A percentile compares a stretch with the other conserved stretches of the same genome.
Evolutionary conservation across 345 rosid species (phyloP).

Genomic region (Acer negundo): DNA sequence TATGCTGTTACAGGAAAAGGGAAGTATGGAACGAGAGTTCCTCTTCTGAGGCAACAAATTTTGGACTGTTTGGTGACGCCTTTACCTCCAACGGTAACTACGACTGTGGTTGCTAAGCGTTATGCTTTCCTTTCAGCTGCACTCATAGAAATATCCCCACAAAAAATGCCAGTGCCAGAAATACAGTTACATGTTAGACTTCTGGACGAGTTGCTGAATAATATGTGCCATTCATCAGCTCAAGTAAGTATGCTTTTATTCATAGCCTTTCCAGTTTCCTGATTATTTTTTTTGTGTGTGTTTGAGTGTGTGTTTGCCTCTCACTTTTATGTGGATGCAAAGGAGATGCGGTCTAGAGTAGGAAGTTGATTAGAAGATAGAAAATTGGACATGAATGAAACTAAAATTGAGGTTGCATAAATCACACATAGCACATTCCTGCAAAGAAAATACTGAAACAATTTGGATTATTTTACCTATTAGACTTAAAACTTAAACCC

Average conservation of each 20-base stretch:
- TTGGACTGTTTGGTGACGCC: conserved; percentile 81
- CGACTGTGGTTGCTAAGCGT: conserved; percentile 89
- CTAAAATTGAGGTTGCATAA: not conserved
- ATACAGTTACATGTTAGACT: conserved; percentile 65
- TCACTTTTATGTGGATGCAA: not conserved
- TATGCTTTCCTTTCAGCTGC: conserved; percentile 95
- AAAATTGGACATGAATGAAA: not conserved
- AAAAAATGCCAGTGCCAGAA: conserved; percentile 78
- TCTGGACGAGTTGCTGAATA: conserved; percentile 72
- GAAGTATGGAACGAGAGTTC: conserved; percentile 77
- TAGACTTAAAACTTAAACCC: not conserved
- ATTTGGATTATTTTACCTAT: not conserved
- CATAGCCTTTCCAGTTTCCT: not conserved
- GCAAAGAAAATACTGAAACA: not conserved
- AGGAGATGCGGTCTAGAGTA: not conserved
- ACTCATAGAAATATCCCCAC: conserved; percentile 84
- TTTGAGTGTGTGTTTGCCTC: not conserved
- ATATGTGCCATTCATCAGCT: conserved; percentile 96
- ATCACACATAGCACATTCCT: not conserved
- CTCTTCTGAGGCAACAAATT: conserved; percentile 76
- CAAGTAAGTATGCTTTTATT: conserved; percentile 60
- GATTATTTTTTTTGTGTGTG: not conserved
- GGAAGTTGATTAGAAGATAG: not conserved
- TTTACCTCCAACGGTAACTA: conserved; percentile 77
- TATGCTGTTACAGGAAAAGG: conserved; percentile 99